Evolutionary conservation across 2,329 filamentous ascomycete species (phyloP).

Genomic region (Chaetomium olivaceum): DNA sequence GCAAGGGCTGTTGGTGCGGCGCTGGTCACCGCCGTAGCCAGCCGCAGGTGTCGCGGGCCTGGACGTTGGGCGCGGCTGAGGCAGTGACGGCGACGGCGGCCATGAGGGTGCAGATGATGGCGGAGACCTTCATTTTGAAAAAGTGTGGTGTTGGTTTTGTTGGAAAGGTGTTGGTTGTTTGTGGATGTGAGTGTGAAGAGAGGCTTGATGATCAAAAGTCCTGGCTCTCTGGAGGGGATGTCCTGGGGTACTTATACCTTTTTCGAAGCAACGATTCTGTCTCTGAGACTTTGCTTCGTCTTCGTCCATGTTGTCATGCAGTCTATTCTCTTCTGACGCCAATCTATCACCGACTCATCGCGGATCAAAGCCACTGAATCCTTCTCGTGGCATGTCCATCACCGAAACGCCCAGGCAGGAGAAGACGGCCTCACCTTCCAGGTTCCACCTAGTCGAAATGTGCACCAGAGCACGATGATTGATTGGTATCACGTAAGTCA

Average conservation of each 20-base stretch:
- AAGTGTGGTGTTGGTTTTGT: neutral
- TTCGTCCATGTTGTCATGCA: neutral
- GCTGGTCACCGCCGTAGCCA: constrained; percentile 1
- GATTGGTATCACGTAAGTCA: neutral
- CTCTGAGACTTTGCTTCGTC: neutral
- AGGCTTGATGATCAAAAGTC: neutral
- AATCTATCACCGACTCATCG: neutral
- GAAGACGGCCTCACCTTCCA: neutral
- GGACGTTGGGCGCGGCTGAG: neutral
- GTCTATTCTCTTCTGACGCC: neutral
- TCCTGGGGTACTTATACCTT: neutral
- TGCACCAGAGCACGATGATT: neutral
- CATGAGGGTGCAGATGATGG: constrained; percentile 1
- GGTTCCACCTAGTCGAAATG: neutral
- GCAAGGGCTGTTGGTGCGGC: constrained; percentile 5
- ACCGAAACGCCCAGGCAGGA: neutral
- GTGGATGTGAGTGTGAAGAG: neutral
- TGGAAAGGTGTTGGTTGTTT: neutral
- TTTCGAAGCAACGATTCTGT: neutral
- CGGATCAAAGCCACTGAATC: neutral
- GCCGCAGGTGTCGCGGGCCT: constrained; percentile 2
- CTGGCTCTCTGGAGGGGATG: neutral
- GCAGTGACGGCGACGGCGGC: neutral
- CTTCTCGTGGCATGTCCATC: neutral
- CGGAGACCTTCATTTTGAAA: constrained; percentile 9